These are phyloP conservation scores for Allantophomopsis lycopodina DNA, from an alignment of 2,329 filamentous ascomycete species.

Conservation along the genomic window DNA sequence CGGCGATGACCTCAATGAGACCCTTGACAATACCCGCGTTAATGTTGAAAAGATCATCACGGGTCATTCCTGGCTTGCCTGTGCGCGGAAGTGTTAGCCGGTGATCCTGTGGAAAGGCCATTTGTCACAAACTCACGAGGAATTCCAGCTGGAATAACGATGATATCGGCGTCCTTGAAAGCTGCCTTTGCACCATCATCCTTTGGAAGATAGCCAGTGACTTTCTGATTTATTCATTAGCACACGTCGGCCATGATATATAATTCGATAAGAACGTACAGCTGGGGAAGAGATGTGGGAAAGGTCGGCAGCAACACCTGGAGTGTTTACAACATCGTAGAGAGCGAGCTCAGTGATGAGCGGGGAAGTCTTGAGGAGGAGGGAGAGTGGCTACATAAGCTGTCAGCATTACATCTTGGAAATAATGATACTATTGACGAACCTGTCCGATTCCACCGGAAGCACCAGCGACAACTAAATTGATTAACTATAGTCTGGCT, in stretches of 20 bases:
- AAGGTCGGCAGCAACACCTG: conserved; percentile 88
- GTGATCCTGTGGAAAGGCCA: background rate
- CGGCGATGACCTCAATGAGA: conserved; percentile 75
- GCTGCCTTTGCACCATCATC: conserved; percentile 77
- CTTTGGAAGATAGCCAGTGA: conserved; percentile 76
- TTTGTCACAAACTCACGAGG: conserved; percentile 54
- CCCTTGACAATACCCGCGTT: conserved; percentile 97
- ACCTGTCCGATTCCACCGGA: conserved; percentile 98
- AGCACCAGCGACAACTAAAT: conserved; percentile 74
- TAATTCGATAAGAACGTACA: conserved; percentile 32
- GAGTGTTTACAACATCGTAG: conserved; percentile 99
- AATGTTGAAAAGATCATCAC: conserved; percentile 99
- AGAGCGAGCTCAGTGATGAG: conserved; percentile 85
- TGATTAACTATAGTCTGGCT: conserved; percentile 5
- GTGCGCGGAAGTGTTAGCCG: conserved; percentile 2
- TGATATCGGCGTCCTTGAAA: conserved; percentile 85
- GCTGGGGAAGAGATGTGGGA: conserved; percentile 93
- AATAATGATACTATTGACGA: conserved; percentile 6
- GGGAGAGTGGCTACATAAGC: conserved; percentile 66
- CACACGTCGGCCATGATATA: background rate
- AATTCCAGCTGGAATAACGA: conserved; percentile 96
- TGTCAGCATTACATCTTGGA: background rate
- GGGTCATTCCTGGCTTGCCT: conserved; percentile 99
- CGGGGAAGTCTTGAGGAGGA: conserved; percentile 84
- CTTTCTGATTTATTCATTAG: conserved; percentile 43